These are phyloP conservation scores for Cupressus sempervirens DNA, from an alignment of 75 land plant species.

Conservation along the genomic window DNA sequence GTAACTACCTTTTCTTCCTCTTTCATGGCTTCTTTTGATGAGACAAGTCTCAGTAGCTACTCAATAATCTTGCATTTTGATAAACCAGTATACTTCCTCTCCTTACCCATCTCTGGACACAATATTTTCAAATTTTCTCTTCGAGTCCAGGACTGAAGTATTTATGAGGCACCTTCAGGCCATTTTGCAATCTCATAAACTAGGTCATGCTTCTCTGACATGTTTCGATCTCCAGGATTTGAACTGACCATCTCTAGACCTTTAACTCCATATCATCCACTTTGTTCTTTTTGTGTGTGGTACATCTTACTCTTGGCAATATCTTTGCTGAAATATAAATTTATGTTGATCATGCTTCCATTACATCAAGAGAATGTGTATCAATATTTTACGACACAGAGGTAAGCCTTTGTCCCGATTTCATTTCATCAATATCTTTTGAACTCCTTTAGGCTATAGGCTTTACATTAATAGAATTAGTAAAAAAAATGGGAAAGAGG, in stretches of 20 bases:
- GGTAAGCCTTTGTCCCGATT: no score
- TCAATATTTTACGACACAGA: no score
- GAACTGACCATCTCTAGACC: slow-evolving; percentile 26
- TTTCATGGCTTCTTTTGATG: slow-evolving; percentile 9
- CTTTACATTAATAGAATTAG: no score
- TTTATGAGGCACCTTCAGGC: slow-evolving; percentile 25
- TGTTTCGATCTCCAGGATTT: slow-evolving; percentile 20
- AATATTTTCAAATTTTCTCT: slow-evolving; percentile 33
- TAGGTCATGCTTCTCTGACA: slow-evolving; percentile 32
- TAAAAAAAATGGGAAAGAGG: no score
- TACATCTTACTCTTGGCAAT: no score
- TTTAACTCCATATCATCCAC: no score
- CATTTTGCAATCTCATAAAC: slow-evolving; percentile 30
- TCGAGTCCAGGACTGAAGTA: slow-evolving; percentile 40
- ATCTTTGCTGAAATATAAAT: no score
- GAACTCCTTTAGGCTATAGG: no score
- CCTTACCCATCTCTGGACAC: slow-evolving; percentile 48
- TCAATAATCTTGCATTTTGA: slow-evolving; percentile 34
- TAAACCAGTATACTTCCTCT: slow-evolving; percentile 44
- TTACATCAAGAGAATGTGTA: no score
- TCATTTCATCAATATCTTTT: no score
- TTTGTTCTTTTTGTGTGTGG: no score
- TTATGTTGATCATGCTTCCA: no score
- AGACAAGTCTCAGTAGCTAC: slow-evolving; percentile 16
- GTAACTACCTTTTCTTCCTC: background rate